These are phyloP conservation scores for Monosporascus cannonballus DNA, from an alignment of 2,329 filamentous ascomycete species.

Conservation along the genomic window DNA sequence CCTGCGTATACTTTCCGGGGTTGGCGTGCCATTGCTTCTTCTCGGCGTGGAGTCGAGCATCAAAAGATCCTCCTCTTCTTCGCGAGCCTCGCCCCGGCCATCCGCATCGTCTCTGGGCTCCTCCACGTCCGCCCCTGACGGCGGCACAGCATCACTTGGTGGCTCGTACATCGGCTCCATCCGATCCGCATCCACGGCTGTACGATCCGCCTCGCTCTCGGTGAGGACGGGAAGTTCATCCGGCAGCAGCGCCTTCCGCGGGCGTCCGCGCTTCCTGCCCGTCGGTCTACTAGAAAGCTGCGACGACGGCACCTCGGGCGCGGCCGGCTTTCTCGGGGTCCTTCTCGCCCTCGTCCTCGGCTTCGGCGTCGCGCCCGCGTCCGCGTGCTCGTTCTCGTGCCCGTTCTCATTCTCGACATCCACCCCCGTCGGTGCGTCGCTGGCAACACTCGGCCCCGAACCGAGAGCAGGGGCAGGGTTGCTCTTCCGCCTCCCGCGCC, in stretches of 20 bases:
- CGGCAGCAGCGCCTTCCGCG: slow-evolving; percentile 21
- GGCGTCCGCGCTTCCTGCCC: slow-evolving; percentile 25
- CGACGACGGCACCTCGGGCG: slow-evolving; percentile 19
- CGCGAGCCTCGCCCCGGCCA: neutral
- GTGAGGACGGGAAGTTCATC: slow-evolving; percentile 16
- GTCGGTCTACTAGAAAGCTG: slow-evolving; percentile 17
- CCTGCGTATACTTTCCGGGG: neutral
- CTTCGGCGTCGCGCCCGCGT: slow-evolving; percentile 18
- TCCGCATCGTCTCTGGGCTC: neutral
- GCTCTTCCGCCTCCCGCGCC: neutral
- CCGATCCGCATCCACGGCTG: slow-evolving; percentile 2
- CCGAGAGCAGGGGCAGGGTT: slow-evolving; percentile 12
- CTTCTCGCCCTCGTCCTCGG: slow-evolving; percentile 20
- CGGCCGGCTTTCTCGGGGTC: slow-evolving; percentile 18
- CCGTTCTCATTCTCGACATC: slow-evolving; percentile 19
- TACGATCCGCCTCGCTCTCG: slow-evolving; percentile 7
- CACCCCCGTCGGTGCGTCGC: slow-evolving; percentile 17
- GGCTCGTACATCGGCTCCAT: neutral
- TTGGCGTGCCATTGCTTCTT: neutral
- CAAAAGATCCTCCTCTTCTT: neutral
- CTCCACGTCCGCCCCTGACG: neutral
- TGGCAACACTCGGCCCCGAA: slow-evolving; percentile 18
- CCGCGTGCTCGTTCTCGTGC: slow-evolving; percentile 13
- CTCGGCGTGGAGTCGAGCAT: neutral
- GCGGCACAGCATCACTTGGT: neutral